Evolutionary conservation across 345 rosid genomes (phyloP).

Genomic region (Hypericum androsaemum): DNA sequence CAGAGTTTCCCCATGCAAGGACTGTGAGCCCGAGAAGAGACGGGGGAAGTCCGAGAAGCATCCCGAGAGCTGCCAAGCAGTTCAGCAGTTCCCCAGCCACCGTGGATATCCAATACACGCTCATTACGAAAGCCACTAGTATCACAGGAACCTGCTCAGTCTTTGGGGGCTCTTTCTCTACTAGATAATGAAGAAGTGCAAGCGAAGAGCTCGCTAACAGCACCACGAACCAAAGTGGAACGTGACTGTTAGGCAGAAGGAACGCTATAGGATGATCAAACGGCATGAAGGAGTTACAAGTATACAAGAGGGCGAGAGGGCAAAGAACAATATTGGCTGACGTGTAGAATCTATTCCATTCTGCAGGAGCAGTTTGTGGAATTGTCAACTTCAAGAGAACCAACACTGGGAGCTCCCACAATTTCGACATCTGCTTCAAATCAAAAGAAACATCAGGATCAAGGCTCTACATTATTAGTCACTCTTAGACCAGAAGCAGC

Average conservation of each 20-base stretch:
- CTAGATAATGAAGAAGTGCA: constrained; percentile 57
- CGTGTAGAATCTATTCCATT: constrained; percentile 65
- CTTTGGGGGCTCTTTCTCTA: constrained; percentile 80
- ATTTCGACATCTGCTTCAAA: constrained; percentile 47
- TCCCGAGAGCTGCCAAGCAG: constrained; percentile 78
- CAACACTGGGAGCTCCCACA: constrained; percentile 67
- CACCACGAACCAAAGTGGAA: constrained; percentile 76
- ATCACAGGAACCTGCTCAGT: constrained; percentile 63
- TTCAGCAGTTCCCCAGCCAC: constrained; percentile 82
- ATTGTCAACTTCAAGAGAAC: constrained; percentile 66
- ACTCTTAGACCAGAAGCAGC: too few relatives aligned
- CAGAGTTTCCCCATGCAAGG: constrained; percentile 98
- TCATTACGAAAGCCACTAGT: constrained; percentile 69
- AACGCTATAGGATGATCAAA: constrained; percentile 67
- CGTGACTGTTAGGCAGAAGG: constrained; percentile 57
- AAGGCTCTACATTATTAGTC: neutral
- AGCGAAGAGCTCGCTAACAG: constrained; percentile 63
- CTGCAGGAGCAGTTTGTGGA: constrained; percentile 63
- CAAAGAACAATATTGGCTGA: constrained; percentile 76
- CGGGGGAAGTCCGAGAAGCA: constrained; percentile 63
- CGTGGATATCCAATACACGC: constrained; percentile 96
- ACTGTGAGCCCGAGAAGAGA: constrained; percentile 85
- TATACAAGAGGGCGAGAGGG: constrained; percentile 68
- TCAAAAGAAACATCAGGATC: constrained; percentile 5
- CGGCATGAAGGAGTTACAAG: constrained; percentile 74